Base-by-base conservation (phyloP, 1,284 basidiomycete genomes). In the Ustilago trichophora region DNA sequence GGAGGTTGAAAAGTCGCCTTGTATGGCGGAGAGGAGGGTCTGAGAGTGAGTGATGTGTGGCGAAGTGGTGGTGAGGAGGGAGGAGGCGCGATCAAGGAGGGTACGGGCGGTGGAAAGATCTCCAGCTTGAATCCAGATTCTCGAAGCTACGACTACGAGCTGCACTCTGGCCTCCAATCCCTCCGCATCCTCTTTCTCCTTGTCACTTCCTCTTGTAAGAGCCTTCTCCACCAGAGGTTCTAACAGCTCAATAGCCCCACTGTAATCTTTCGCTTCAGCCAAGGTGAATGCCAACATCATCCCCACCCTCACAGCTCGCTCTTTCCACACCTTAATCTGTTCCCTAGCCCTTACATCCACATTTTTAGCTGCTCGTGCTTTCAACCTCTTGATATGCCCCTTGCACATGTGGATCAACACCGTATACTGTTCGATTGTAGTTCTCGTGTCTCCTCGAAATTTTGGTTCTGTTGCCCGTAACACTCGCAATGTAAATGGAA, bases 401-500 rank as follows among this genome's bases (percentile, higher is more conserved):
- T 52, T 63, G 19, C 60, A 64, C 12, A 44, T 5, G 11, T 38
- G 35, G 1, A 57, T 31, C 25, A 64, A 11, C 6, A 44, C 8
- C n/a, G 41, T 45, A 19, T 53, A 56, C 33, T 55, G 46, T 35
- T 59, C 49, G 5, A 59, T 1, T 12, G 42, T 40, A n/a, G 29
- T 31, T 11, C 48, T 7, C 2, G 42, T 4, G 19, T 59, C 56
- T 2, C 62, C 49, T 32, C 54, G 38, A 6, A 5, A 57, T 24
- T 57, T 64, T 0, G 55, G 49, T 22, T 72, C 63, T 1, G 46
- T 58, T 0, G 59, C 69, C 4, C 37, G 24, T 9, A 72, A 18
- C 33, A 64, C 64, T 3, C 46, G 34, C 10, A 72, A 15, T 3
- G 48, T 40, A 24, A 72, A 72, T 3, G 69, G 64, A 3, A 72